Evolutionary conservation across 768 basidiomycete genomes (phyloP).

Genomic region (Kwoniella heveanensis): DNA sequence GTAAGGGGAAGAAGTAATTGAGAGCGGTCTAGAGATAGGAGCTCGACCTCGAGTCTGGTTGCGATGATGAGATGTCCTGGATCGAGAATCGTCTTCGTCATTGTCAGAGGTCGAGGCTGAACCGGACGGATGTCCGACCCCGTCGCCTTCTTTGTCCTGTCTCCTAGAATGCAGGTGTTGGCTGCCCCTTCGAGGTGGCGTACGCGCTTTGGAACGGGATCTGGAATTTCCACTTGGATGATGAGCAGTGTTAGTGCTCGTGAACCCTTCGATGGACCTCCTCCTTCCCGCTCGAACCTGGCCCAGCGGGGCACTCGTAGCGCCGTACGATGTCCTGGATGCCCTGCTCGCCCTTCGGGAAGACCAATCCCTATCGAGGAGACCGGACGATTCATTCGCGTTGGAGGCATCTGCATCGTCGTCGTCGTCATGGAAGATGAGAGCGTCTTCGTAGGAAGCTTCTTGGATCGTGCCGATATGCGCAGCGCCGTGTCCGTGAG

Average conservation of each 20-base stretch:
- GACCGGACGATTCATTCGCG: conserved; percentile 11
- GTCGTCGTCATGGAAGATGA: conserved; percentile 36
- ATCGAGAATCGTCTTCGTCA: conserved; percentile 1
- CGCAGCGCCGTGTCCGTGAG: conserved; percentile 13
- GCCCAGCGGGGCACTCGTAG: conserved; percentile 26
- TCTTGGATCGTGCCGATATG: conserved; percentile 36
- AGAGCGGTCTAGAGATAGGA: conserved; percentile 25
- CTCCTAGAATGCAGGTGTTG: conserved; percentile 1
- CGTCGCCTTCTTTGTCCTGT: conserved; percentile 4
- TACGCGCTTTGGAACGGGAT: conserved; percentile 42
- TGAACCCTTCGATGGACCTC: conserved; percentile 17
- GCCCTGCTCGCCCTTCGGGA: conserved; percentile 6
- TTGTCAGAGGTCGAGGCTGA: conserved; percentile 8
- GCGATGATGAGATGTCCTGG: not conserved
- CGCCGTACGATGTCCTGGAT: conserved; percentile 30
- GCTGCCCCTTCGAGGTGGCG: conserved; percentile 35
- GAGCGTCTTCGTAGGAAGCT: conserved; percentile 38
- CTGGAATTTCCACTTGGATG: conserved; percentile 31
- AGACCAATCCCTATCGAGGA: conserved; percentile 24
- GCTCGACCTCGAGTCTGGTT: conserved; percentile 25
- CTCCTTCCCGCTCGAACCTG: conserved; percentile 1
- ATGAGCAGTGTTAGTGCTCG: not conserved
- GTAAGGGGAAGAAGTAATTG: conserved; percentile 29
- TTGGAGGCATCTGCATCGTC: conserved; percentile 36
- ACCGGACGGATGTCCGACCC: conserved; percentile 3